Evolutionary conservation across 2,329 filamentous ascomycete species (phyloP), one percentile per base, ranked within the genome.

Genomic region (Zalaria obscura): DNA sequence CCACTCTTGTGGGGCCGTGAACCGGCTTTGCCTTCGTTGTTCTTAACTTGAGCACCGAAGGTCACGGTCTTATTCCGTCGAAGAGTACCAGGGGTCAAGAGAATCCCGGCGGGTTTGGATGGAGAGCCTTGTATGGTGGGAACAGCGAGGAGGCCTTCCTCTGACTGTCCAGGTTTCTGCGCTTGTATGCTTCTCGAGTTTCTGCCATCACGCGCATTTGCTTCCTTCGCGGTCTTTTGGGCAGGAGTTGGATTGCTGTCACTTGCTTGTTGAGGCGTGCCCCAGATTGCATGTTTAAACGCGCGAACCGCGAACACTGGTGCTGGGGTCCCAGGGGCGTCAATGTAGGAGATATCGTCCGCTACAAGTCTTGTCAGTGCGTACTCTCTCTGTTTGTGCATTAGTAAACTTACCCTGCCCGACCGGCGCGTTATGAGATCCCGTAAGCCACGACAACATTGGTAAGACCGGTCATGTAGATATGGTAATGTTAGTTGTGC

Each of bases 231-330:
- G 18, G 5, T 39, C 29, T 27, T 25, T n/a, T 32, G 29, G 7
- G 29, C 7, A 7, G 7, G 7, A 32, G 7, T n/a, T 32, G 29
- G 29, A 7, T 50, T 51, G 6, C 50, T 47, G 39, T 53, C 59
- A 27, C 72, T 65, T 34, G 68, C 63, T 7, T 68, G 68, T 25
- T 70, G 69, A 9, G 76, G 76, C 1, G 76, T 80, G 26, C 76
- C 76, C 58, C 78, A 80, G 42, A 81, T 59, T 35, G 75, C 73
- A 46, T 76, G 74, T 51, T 75, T 77, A 58, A 80, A 77, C 10
- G 78, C 78, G 52, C 77, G 76, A 42, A 78, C 71, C 11, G 76
- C 76, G 55, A 82, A 82, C 25, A 80, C 67, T 37, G 76, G 76
- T 37, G 76, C 77, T 5, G 78, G 77, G 1, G 78, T 80, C 48